Evolutionary conservation across 2,329 filamentous ascomycete species (phyloP).

Genomic region (Aspergillus jensenii): DNA sequence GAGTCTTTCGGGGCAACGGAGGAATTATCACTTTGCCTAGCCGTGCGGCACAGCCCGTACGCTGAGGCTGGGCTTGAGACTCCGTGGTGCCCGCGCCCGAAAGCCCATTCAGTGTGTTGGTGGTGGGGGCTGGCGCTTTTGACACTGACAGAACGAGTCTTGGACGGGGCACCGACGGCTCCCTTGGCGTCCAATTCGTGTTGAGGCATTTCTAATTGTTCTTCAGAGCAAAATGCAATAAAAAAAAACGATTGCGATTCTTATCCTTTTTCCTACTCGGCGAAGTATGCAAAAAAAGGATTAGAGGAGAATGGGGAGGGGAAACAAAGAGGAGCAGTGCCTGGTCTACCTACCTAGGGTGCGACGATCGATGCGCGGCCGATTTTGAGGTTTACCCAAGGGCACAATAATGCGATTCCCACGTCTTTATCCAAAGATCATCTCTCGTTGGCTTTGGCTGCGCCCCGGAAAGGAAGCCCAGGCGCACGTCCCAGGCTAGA

Average conservation of each 20-base stretch:
- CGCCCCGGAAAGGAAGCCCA: background rate
- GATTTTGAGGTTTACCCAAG: background rate
- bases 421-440: background rate
- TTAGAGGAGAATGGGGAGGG: too few relatives aligned
- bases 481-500: background rate
- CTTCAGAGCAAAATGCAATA: background rate
- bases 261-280: background rate
- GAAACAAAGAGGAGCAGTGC: background rate
- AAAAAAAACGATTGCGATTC: background rate
- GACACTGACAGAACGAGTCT: background rate
- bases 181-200: background rate
- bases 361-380: background rate
- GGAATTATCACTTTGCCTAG: background rate
- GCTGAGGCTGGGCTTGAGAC: background rate
- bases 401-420: background rate
- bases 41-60: background rate
- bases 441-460: background rate
- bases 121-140: background rate
- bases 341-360: background rate
- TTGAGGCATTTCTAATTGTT: background rate
- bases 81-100: background rate
- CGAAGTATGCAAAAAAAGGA: background rate
- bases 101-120: background rate
- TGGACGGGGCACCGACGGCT: background rate
- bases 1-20: background rate